Evolutionary conservation across 257 asterid species (phyloP), one percentile per base, ranked within the genome.

Genomic region (Mentha longifolia): DNA sequence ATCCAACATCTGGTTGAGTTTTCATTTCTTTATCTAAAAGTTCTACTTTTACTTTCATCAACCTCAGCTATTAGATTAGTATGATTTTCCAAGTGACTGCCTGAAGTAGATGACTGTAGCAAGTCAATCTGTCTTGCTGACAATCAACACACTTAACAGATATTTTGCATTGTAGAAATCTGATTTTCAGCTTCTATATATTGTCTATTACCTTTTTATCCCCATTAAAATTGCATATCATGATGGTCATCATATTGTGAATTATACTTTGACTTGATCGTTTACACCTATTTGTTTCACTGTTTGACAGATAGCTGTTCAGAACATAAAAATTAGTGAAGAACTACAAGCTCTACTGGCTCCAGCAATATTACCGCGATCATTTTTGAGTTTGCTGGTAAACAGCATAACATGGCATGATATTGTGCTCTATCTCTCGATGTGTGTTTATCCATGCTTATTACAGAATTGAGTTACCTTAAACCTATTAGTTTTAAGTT

Each of bases 301-400:
- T 66, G 35, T 81, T 70, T 70, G 72, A 45, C 91, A 92, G 97
- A 83, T 90, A 76, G 77, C 88, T 67, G 67, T 92, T 67, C 89
- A 88, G 78, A 79, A 87, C 76, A 79, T 92, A 70, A 81, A 78
- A 70, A 88, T 92, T 71, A 88, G 90, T 59, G 98, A 88, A 43
- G 88, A 85, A 67, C 42, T 92, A 70, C 96, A 92, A 77, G 92
- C 97, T 73, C 73, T 90, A 51, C 76, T 90, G 65, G 92, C 95
- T 83, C 98, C 98, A 70, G 97, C 97, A 61, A 31, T 92, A 71
- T 74, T 92, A 37, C 98, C 98, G 0, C 84, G 97, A 71, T 79
- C 93, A 5, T 88, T 90, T 81, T 71, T 87, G 15, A 92, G 87
- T 80, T 76, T 92, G 75, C 96, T 87, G 95, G 97, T 87, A 84